A percentile compares a stretch with the other conserved stretches of the same genome.
Evolutionary conservation across 371 early-diverging fungal species (phyloP).

Genomic region (Mortierella sp.): DNA sequence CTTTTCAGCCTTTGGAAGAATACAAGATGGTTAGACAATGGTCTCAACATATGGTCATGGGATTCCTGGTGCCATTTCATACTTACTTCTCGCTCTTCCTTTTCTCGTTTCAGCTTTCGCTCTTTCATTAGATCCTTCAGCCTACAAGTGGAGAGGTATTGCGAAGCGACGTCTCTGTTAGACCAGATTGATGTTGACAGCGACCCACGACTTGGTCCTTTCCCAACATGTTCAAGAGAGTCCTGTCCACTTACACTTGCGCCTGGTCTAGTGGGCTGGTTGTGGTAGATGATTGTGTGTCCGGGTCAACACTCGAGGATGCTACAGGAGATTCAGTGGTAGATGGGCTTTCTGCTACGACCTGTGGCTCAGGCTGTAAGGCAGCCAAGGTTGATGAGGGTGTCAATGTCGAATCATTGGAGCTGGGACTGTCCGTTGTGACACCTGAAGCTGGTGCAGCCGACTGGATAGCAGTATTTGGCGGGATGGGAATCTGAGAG

Average conservation of each 20-base stretch:
- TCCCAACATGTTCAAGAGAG: background rate
- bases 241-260: conserved; percentile 14
- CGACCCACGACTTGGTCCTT: too few relatives aligned
- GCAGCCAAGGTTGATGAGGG: too few relatives aligned
- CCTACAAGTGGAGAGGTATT: conserved; percentile 17
- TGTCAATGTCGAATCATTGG: too few relatives aligned
- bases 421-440: background rate
- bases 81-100: conserved; percentile 44
- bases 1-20: conserved; percentile 25
- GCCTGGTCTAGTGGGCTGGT: conserved; percentile 10
- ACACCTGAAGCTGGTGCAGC: background rate
- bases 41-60: background rate
- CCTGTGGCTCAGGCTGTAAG: too few relatives aligned
- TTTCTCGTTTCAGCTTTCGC: conserved; percentile 41
- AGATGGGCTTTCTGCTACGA: background rate
- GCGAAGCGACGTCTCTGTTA: too few relatives aligned
- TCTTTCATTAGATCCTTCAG: conserved; percentile 49
- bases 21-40: background rate
- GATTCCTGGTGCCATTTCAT: background rate
- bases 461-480: conserved; percentile 6
- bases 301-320: too few relatives aligned
- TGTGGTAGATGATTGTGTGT: conserved; percentile 7
- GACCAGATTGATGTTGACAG: too few relatives aligned
- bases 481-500: conserved; percentile 28
- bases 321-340: background rate